Evolutionary conservation across 202 grass and related monocot species (phyloP).

Genomic region (Panicum virgatum): DNA sequence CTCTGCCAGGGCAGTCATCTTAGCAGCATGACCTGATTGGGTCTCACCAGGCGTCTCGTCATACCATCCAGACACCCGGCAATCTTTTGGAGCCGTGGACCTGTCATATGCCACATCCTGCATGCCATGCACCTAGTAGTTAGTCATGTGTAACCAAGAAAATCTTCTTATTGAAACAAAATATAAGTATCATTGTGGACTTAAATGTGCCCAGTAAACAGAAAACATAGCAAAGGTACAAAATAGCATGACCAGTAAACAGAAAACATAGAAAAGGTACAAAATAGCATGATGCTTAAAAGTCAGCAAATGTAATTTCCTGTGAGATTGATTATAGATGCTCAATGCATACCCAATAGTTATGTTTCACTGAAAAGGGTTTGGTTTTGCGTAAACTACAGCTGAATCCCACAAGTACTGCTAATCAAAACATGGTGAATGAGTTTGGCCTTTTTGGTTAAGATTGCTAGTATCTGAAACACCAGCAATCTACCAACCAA

Average conservation of each 20-base stretch:
- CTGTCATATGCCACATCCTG: slow-evolving; percentile 75
- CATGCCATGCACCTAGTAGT: slow-evolving; percentile 14
- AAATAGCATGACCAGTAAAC: background rate
- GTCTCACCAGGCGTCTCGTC: slow-evolving; percentile 35
- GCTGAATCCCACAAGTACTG: background rate
- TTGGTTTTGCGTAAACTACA: background rate
- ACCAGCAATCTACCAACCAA: background rate
- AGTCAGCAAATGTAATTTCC: background rate
- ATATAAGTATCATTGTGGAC: background rate
- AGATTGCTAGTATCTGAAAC: too few relatives aligned
- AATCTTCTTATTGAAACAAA: background rate
- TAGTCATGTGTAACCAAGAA: background rate
- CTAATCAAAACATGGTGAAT: background rate
- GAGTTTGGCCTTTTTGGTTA: background rate
- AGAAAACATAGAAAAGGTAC: background rate
- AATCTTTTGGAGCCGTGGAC: slow-evolving; percentile 72
- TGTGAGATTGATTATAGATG: background rate
- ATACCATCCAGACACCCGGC: slow-evolving; percentile 60
- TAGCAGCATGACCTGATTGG: slow-evolving; percentile 17
- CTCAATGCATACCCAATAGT: background rate
- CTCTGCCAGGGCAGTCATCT: slow-evolving; percentile 34
- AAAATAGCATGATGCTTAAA: background rate
- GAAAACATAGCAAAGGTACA: too few relatives aligned
- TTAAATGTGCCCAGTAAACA: too few relatives aligned
- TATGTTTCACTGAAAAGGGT: background rate